Evolutionary conservation across 768 basidiomycete species (phyloP).

Genomic region (Phlebiopsis gigantea): DNA sequence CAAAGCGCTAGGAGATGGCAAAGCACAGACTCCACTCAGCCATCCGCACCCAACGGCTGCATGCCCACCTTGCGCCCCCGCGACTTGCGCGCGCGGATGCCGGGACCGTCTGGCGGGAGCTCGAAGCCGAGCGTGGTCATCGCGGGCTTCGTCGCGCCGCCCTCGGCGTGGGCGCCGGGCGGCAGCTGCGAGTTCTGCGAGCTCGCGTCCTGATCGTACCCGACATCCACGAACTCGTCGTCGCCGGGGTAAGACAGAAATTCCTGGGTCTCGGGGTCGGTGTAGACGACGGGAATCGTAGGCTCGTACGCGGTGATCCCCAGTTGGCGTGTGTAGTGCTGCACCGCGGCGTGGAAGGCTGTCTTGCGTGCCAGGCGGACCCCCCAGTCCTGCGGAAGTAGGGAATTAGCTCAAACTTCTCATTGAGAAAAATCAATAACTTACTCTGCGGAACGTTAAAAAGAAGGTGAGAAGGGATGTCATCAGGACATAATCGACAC

Average conservation of each 20-base stretch:
- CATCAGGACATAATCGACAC: not conserved
- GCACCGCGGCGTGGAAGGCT: constrained; percentile 74
- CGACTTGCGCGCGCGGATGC: constrained; percentile 23
- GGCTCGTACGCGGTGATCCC: constrained; percentile 59
- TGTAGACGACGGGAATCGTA: constrained; percentile 52
- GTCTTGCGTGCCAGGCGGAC: constrained; percentile 57
- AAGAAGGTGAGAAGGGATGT: not conserved
- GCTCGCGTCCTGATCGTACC: constrained; percentile 10
- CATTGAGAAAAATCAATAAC: not conserved
- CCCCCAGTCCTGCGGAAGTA: constrained; percentile 47
- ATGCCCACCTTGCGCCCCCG: constrained; percentile 18
- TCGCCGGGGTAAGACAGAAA: constrained; percentile 11
- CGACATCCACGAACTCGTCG: constrained; percentile 13
- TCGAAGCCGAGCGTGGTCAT: constrained; percentile 22
- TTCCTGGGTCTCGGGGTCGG: constrained; percentile 22
- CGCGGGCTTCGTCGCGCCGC: not conserved
- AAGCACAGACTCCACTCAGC: not conserved
- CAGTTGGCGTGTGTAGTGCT: constrained; percentile 66
- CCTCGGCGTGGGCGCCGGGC: not conserved
- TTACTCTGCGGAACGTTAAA: not conserved
- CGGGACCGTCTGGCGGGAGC: constrained; percentile 22
- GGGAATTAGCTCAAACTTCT: constrained; percentile 7
- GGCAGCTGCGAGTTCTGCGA: not conserved
- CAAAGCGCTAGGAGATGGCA: not conserved
- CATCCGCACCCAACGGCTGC: constrained; percentile 20